Conservation (phyloP, 2,329 filamentous ascomycete species). For the Seiridium cupressi region DNA sequence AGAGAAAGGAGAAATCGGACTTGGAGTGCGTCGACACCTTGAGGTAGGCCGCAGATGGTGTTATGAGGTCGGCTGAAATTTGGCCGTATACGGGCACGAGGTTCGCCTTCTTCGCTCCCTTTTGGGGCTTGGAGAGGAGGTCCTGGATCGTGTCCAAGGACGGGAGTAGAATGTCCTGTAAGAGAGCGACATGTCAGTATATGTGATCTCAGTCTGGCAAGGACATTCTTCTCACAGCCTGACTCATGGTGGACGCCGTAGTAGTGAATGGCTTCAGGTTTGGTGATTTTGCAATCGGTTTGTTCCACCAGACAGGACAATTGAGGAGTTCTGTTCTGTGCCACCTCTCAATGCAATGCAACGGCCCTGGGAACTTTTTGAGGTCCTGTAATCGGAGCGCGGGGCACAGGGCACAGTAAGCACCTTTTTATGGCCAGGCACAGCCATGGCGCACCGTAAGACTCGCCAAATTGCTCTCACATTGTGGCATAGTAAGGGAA, state of each 20-base stretch:
- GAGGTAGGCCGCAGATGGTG: conserved; percentile 91
- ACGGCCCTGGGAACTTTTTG: neutral
- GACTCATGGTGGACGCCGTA: conserved; percentile 17
- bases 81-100: conserved; percentile 80
- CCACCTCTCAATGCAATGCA: neutral
- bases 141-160: conserved; percentile 45
- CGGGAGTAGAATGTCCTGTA: conserved; percentile 40
- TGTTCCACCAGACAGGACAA: too few relatives aligned
- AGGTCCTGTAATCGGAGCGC: neutral
- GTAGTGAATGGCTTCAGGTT: neutral
- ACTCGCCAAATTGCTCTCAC: neutral
- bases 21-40: conserved; percentile 77
- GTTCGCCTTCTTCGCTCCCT: conserved; percentile 52
- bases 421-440: neutral
- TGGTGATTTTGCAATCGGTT: neutral
- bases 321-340: too few relatives aligned
- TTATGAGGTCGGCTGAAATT: conserved; percentile 89
- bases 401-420: conserved; percentile 1
- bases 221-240: conserved; percentile 19
- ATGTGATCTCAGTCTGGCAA: neutral
- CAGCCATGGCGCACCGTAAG: neutral
- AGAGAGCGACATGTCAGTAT: conserved; percentile 9
- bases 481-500: neutral
- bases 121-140: conserved; percentile 35
- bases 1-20: conserved; percentile 85